phyloP scores from a whole-genome alignment of 202 grass and related monocot genomes.

The Cymbopogon flexuosus region DNA sequence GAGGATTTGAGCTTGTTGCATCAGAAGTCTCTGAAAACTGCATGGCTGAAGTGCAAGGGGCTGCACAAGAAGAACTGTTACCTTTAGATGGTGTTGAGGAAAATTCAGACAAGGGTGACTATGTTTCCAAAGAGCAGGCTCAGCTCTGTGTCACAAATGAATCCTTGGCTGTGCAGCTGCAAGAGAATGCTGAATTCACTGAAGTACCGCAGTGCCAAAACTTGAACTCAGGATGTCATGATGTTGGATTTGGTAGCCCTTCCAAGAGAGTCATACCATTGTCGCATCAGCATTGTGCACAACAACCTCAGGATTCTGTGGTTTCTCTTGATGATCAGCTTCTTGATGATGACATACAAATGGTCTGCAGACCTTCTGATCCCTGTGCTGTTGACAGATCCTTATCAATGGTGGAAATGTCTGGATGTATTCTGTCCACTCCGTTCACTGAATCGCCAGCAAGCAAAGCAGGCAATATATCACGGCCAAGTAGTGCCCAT shows the following conservation, averaged over 20 bases:
- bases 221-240: slow-evolving; percentile 2
- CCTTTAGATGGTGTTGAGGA: slow-evolving; percentile 11
- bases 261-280: neutral
- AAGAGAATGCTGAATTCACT: slow-evolving; percentile 20
- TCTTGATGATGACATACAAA: slow-evolving; percentile 17
- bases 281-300: neutral
- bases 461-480: slow-evolving; percentile 25
- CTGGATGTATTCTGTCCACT: slow-evolving; percentile 22
- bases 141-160: slow-evolving; percentile 12
- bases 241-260: slow-evolving; percentile 28
- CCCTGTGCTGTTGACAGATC: slow-evolving; percentile 28
- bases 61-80: neutral
- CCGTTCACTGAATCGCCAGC: slow-evolving; percentile 4
- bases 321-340: slow-evolving; percentile 37
- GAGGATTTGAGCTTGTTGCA: slow-evolving; percentile 22
- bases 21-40: slow-evolving; percentile 25
- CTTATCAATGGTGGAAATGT: slow-evolving; percentile 49
- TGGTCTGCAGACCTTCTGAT: slow-evolving; percentile 31
- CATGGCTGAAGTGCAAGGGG: slow-evolving; percentile 10
- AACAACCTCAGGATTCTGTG: slow-evolving; percentile 2
- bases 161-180: neutral
- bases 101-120: slow-evolving; percentile 7
- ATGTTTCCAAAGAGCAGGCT: slow-evolving; percentile 10
- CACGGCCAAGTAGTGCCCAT: neutral
- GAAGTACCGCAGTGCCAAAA: slow-evolving; percentile 11